phyloP scores from a whole-genome alignment of 2,329 filamentous ascomycete species.

The Sphaceloma murrayae region DNA sequence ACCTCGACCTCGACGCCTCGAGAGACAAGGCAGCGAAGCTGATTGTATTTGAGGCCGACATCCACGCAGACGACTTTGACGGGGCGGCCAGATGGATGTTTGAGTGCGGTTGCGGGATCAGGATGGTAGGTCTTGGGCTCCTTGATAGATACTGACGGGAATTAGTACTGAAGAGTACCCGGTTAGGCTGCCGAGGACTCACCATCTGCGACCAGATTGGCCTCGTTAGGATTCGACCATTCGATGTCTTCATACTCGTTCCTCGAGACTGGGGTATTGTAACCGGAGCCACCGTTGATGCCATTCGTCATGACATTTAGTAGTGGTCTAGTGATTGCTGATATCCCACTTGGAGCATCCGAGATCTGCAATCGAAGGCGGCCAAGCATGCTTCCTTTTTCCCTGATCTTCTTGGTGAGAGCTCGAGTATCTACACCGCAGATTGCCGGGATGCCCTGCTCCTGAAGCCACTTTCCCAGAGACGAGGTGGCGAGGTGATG shows the following conservation, averaged over 20 bases:
- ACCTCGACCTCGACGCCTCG: slow-evolving; percentile 90
- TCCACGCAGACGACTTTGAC: slow-evolving; percentile 88
- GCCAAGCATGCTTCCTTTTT: slow-evolving; percentile 93
- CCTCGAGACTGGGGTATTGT: slow-evolving; percentile 18
- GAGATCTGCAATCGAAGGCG: slow-evolving; percentile 68
- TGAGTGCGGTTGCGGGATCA: slow-evolving; percentile 58
- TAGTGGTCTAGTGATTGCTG: slow-evolving; percentile 33
- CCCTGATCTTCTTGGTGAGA: slow-evolving; percentile 85
- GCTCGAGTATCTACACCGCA: slow-evolving; percentile 90
- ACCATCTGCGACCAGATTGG: slow-evolving; percentile 93
- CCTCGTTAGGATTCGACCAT: slow-evolving; percentile 85
- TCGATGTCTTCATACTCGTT: slow-evolving; percentile 63
- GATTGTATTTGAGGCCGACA: slow-evolving; percentile 97
- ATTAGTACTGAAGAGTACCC: slow-evolving; percentile 22
- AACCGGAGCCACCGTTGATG: slow-evolving; percentile 25
- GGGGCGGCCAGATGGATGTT: slow-evolving; percentile 78
- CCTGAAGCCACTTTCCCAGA: slow-evolving; percentile 88
- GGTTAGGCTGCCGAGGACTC: slow-evolving; percentile 33
- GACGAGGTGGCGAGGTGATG: slow-evolving; percentile 88
- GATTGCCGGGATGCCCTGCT: slow-evolving; percentile 87
- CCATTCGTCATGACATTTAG: slow-evolving; percentile 28
- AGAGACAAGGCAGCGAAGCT: slow-evolving; percentile 82
- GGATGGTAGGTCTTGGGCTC: slow-evolving; percentile 79
- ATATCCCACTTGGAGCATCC: slow-evolving; percentile 24
- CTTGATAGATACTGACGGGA: slow-evolving; percentile 84